Percentiles rank a stretch among this genome's conserved stretches.
phyloP scores from a whole-genome alignment of 257 asterid genomes.

The Voacanga thouarsii region DNA sequence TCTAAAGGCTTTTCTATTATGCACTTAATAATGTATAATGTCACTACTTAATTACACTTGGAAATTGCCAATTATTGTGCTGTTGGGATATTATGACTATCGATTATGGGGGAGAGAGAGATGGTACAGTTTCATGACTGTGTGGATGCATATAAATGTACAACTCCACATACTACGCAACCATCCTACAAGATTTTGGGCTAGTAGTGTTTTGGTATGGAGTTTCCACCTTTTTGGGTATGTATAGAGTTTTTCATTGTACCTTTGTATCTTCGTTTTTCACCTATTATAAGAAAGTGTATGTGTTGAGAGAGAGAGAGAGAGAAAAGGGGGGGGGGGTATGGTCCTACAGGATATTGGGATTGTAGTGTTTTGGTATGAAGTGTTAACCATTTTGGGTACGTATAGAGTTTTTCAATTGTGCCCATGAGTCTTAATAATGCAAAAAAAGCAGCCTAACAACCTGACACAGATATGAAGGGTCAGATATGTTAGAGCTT shows the following conservation, averaged over 20 bases:
- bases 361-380: background rate
- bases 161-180: no score
- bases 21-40: background rate
- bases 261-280: no score
- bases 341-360: no score
- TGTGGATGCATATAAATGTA: background rate
- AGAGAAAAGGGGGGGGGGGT: no score
- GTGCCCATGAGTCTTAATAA: background rate
- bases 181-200: no score
- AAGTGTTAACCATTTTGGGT: background rate
- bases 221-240: no score
- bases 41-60: background rate
- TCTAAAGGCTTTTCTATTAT: background rate
- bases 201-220: no score
- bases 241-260: no score
- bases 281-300: no score
- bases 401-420: background rate
- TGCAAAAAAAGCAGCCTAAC: background rate
- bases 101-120: background rate
- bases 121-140: background rate
- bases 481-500: background rate
- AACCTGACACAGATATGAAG: background rate
- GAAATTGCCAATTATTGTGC: background rate
- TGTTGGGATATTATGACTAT: background rate
- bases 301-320: no score